Evolutionary conservation across 805 yeast genomes (phyloP), one percentile per base, ranked within the genome.

Genomic region (Wickerhamiella domercqiae): DNA sequence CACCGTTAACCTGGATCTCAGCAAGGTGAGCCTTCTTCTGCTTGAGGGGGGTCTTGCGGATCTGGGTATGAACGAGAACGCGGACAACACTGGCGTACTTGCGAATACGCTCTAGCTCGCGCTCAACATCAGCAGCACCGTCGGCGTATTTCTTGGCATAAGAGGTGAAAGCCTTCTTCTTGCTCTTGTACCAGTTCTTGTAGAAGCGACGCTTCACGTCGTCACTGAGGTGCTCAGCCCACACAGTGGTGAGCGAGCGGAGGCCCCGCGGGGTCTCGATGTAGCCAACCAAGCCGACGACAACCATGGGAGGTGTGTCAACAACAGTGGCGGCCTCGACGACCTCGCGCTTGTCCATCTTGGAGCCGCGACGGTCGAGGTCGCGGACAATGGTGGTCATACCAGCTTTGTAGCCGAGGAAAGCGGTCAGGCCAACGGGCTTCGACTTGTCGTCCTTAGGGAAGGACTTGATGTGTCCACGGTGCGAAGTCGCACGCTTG

Each of bases 171-270:
- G 98, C 98, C 87, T 86, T 86, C 94, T 90, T 90, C 87, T 90
- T 90, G 57, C 95, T 78, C 78, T 86, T 86, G 94, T 82, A 90
- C 98, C 98, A 90, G 94, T 87, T 90, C 83, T 86, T 90, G 95
- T 90, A 90, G 94, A 90, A 90, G 76, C 96, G 83, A 78, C 98
- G 83, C 81, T 78, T 87, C 70, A 90, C 76, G 72, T 90, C 98
- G 66, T 90, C 98, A 62, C 94, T 80, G 64, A 90, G 77, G 73
- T 90, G 98, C 77, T 90, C 97, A 63, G 98, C 98, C 98, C 98
- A 90, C 66, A 90, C 98, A 62, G 98, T 90, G 68, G 97, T 83
- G 68, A 90, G 78, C 50, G 98, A 83, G 73, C 98, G 84, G 65
- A 90, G 77, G 73, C 98, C 98, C 76, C 96, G 86, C 73, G 98